phyloP scores from a whole-genome alignment of 2,329 filamentous ascomycete species.

The Pyricularia sp. region DNA sequence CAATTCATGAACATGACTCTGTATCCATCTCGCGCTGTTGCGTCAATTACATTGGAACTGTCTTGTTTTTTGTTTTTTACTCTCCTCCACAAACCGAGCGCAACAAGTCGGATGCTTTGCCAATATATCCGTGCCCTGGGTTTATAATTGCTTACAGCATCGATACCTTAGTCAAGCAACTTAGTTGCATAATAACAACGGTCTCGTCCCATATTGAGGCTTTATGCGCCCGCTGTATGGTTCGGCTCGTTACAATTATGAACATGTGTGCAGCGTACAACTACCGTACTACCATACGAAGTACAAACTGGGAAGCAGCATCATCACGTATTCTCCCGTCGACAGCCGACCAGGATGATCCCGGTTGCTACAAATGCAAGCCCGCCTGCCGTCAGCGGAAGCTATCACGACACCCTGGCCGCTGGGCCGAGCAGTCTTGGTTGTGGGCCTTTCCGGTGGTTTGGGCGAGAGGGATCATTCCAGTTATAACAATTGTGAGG shows the following conservation, averaged over 20 bases:
- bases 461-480: neutral
- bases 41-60: neutral
- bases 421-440: neutral
- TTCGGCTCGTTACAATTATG: neutral
- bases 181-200: neutral
- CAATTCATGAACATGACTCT: neutral
- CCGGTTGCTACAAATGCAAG: neutral
- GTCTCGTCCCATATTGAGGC: neutral
- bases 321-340: neutral
- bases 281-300: neutral
- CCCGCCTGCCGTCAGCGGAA: neutral
- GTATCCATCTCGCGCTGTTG: neutral
- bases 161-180: neutral
- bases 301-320: neutral
- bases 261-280: neutral
- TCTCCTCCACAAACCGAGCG: neutral
- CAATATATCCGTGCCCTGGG: neutral
- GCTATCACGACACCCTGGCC: neutral
- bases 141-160: neutral
- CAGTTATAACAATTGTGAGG: neutral
- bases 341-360: neutral
- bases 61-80: neutral
- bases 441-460: slow-evolving; percentile 1
- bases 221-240: neutral
- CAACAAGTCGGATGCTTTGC: neutral